Conservation (phyloP, 345 rosid species). For the Citrus maxima region DNA sequence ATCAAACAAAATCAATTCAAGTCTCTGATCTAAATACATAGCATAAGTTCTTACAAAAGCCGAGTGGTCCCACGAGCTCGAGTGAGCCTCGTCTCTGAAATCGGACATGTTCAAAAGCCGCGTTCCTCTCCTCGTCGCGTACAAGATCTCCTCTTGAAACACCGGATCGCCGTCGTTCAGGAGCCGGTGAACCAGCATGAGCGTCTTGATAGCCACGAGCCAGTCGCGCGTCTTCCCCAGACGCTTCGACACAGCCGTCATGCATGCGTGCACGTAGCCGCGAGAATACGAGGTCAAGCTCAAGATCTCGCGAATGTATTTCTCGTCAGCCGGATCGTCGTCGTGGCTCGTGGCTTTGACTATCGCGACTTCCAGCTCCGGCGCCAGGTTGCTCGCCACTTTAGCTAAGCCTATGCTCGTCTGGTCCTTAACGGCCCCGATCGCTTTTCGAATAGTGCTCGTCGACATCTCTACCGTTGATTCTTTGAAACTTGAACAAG, state of each 20-base stretch:
- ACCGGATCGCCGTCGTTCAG: constrained; percentile 66
- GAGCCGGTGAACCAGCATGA: constrained; percentile 70
- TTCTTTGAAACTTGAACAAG: not conserved
- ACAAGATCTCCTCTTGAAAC: constrained; percentile 74
- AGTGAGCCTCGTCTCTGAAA: constrained; percentile 76
- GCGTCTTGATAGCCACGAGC: constrained; percentile 81
- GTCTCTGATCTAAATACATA: constrained; percentile 73
- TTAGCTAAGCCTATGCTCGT: constrained; percentile 76
- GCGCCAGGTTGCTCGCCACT: constrained; percentile 75
- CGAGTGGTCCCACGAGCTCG: constrained; percentile 85
- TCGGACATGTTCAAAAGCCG: constrained; percentile 81
- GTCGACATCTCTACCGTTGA: constrained; percentile 50
- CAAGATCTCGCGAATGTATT: constrained; percentile 75
- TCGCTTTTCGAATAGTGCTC: constrained; percentile 74
- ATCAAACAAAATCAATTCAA: constrained; percentile 55
- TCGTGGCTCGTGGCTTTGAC: constrained; percentile 97
- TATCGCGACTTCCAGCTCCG: constrained; percentile 91
- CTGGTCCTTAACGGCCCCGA: constrained; percentile 81
- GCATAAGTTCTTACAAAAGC: constrained; percentile 75
- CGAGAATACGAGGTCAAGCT: constrained; percentile 72
- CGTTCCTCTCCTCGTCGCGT: constrained; percentile 68
- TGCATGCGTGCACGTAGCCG: constrained; percentile 75
- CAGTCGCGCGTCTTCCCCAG: constrained; percentile 85
- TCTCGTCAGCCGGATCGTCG: constrained; percentile 79
- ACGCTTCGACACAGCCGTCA: constrained; percentile 66